These are phyloP conservation scores for Elaeis oleifera DNA, from an alignment of 202 grass and related monocot genomes.

Conservation along the genomic window DNA sequence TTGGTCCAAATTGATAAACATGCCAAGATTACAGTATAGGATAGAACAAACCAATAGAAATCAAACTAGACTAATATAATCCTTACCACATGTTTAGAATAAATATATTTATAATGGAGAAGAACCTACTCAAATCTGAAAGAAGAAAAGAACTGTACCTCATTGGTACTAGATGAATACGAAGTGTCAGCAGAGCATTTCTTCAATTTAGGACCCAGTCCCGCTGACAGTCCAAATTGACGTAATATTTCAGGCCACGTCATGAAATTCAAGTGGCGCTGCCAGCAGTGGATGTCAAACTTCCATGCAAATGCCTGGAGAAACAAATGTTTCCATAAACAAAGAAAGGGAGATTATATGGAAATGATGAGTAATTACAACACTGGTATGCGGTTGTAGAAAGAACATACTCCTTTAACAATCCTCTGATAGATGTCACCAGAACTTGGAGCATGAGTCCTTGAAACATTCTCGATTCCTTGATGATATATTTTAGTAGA, in stretches of 20 bases:
- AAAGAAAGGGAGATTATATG: no score
- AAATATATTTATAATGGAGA: no score
- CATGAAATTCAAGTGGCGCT: conserved; percentile 58
- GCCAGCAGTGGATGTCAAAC: conserved; percentile 73
- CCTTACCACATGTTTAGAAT: no score
- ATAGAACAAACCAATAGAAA: no score
- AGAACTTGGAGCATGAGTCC: conserved; percentile 51
- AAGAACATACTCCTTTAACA: conserved; percentile 62
- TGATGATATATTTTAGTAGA: conserved; percentile 78
- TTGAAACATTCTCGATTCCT: conserved; percentile 83
- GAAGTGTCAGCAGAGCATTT: conserved; percentile 39
- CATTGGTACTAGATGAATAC: conserved; percentile 54
- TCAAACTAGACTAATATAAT: no score
- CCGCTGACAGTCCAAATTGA: conserved; percentile 77
- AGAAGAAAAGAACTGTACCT: conserved; percentile 32
- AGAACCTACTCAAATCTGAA: no score
- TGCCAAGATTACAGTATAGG: no score
- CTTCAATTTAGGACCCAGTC: conserved; percentile 75
- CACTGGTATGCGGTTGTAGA: conserved; percentile 4
- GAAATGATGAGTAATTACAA: neutral
- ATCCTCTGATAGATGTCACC: conserved; percentile 67
- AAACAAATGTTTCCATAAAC: neutral
- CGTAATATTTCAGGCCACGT: conserved; percentile 92
- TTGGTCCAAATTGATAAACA: no score
- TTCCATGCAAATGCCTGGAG: conserved; percentile 79